Conservation (phyloP, 2,329 filamentous ascomycete species). For the Ascochyta clinopodiicola region DNA sequence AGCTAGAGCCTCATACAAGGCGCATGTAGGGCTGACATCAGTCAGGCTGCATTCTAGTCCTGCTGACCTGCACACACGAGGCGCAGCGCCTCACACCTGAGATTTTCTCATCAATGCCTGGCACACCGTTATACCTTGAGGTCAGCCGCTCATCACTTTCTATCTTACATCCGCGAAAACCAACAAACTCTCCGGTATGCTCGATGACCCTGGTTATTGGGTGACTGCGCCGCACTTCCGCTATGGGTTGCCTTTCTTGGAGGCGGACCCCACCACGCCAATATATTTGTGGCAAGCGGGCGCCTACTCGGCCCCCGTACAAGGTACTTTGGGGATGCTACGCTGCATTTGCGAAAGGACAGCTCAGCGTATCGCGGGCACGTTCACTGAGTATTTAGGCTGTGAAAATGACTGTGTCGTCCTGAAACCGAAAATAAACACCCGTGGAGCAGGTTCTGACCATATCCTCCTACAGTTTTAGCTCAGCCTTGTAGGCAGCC, state of each 20-base stretch:
- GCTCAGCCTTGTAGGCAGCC: background rate
- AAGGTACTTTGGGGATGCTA: slow-evolving; percentile 3
- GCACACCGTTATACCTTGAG: background rate
- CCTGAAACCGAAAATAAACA: background rate
- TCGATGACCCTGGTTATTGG: background rate
- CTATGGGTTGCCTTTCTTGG: slow-evolving; percentile 20
- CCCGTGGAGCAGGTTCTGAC: background rate
- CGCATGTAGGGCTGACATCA: slow-evolving; percentile 23
- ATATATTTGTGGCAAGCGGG: slow-evolving; percentile 12
- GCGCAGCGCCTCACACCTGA: slow-evolving; percentile 8
- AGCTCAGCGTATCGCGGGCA: slow-evolving; percentile 1
- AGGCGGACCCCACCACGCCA: slow-evolving; percentile 11
- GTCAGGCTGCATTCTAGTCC: slow-evolving; percentile 4
- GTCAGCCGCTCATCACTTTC: background rate
- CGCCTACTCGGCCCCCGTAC: slow-evolving; percentile 19
- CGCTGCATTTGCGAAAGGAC: slow-evolving; percentile 19
- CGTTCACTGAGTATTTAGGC: background rate
- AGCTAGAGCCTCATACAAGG: slow-evolving; percentile 22
- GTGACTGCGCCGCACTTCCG: slow-evolving; percentile 28
- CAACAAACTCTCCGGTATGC: background rate
- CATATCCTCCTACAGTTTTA: background rate
- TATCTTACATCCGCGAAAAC: background rate
- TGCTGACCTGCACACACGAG: slow-evolving; percentile 23
- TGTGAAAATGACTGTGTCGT: no score
- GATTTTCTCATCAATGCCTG: background rate